Percentiles rank a stretch among this genome's conserved stretches.
Conservation (phyloP, 2,329 filamentous ascomycete genomes). For the Neoscytalidium dimidiatum region DNA sequence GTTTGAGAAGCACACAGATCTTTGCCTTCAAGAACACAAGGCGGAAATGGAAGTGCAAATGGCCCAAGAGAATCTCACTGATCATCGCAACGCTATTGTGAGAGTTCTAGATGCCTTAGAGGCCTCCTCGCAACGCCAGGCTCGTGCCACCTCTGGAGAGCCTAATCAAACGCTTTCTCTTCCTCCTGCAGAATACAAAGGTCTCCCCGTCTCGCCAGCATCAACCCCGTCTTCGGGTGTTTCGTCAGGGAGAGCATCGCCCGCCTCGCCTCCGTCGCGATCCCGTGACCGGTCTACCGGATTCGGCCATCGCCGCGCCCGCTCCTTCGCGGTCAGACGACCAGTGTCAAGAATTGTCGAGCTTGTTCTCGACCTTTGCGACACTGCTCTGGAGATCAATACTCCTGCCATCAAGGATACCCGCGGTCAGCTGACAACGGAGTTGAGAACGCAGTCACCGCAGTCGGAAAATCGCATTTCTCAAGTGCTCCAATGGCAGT, state of each 20-base stretch:
- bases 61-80: constrained; percentile 85
- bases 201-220: constrained; percentile 77
- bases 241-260: constrained; percentile 70
- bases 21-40: constrained; percentile 92
- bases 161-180: constrained; percentile 26
- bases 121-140: constrained; percentile 56
- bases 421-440: constrained; percentile 65
- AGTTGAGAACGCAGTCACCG: constrained; percentile 90
- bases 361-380: constrained; percentile 89
- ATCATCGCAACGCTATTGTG: constrained; percentile 93
- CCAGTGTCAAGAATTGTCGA: constrained; percentile 94
- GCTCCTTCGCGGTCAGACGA: constrained; percentile 88
- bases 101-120: constrained; percentile 93
- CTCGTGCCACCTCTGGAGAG: constrained; percentile 18
- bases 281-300: constrained; percentile 70
- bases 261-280: constrained; percentile 64
- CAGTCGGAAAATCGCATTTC: constrained; percentile 94
- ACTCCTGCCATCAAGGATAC: constrained; percentile 90
- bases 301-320: constrained; percentile 75
- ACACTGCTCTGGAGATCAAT: constrained; percentile 93
- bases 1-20: constrained; percentile 98
- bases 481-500: constrained; percentile 95
- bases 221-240: constrained; percentile 67
- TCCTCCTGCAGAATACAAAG: constrained; percentile 79
- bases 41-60: constrained; percentile 98